Evolutionary conservation across 1,284 basidiomycete species (phyloP).

Genomic region (Malassezia dermatis): DNA sequence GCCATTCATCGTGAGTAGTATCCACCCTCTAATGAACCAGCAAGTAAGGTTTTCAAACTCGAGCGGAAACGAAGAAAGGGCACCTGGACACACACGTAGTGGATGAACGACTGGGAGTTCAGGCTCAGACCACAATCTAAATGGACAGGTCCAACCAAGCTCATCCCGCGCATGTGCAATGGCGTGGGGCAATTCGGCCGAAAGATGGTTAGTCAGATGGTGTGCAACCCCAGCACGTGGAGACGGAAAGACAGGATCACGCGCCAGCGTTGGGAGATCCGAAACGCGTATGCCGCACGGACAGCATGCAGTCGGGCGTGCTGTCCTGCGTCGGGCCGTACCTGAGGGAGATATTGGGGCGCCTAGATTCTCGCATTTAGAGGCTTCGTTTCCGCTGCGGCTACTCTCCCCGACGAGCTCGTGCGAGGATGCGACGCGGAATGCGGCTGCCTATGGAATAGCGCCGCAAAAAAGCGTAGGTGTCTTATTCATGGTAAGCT

Average conservation of each 20-base stretch:
- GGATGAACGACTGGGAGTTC: not conserved
- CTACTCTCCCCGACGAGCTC: conserved; percentile 5
- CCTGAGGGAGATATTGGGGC: not conserved
- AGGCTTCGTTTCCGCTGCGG: conserved; percentile 8
- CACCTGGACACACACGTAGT: not conserved
- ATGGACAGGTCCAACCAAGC: not conserved
- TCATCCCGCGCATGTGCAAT: conserved; percentile 3
- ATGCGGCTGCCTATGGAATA: conserved; percentile 1
- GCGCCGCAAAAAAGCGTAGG: conserved; percentile 51
- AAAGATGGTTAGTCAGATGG: not conserved
- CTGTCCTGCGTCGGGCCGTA: conserved; percentile 2
- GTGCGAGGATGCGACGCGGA: conserved; percentile 1
- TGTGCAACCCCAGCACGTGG: not conserved
- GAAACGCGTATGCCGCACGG: conserved; percentile 4
- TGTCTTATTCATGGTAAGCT: conserved; percentile 70
- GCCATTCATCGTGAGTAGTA: conserved; percentile 5
- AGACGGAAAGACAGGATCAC: not conserved
- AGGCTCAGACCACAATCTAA: not conserved
- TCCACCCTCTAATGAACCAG: not conserved
- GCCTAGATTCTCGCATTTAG: conserved; percentile 14
- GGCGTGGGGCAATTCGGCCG: conserved; percentile 8
- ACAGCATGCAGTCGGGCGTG: conserved; percentile 4
- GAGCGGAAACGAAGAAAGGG: not conserved
- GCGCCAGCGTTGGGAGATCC: not conserved
- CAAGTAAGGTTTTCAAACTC: not conserved